Conservation (phyloP, 179 eudicot genomes). For the Silene vulgaris region DNA sequence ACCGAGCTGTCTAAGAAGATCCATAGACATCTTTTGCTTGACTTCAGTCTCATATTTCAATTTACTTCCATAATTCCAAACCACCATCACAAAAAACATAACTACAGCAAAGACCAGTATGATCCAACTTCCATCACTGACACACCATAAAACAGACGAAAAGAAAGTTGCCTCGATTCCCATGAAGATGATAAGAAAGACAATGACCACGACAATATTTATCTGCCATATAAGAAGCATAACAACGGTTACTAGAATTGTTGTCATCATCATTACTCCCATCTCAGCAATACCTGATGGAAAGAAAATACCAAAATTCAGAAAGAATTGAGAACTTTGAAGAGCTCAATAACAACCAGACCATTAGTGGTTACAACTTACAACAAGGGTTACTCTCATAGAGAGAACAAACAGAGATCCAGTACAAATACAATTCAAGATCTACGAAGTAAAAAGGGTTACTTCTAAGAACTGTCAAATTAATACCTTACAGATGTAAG, state of each 20-base stretch:
- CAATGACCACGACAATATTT: slow-evolving; percentile 60
- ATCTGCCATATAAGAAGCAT: slow-evolving; percentile 99
- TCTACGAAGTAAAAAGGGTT: too few relatives aligned
- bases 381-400: not conserved
- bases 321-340: not conserved
- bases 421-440: not conserved
- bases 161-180: slow-evolving; percentile 80
- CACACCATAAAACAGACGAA: slow-evolving; percentile 72
- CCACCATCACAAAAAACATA: slow-evolving; percentile 71
- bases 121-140: slow-evolving; percentile 97
- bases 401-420: not conserved
- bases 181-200: slow-evolving; percentile 68
- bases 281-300: slow-evolving; percentile 87
- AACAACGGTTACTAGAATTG: slow-evolving; percentile 82
- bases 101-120: slow-evolving; percentile 76
- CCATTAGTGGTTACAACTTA: not conserved
- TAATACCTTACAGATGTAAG: too few relatives aligned
- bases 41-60: slow-evolving; percentile 95
- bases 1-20: slow-evolving; percentile 75
- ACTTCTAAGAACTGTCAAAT: too few relatives aligned
- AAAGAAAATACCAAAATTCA: slow-evolving; percentile 22
- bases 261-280: slow-evolving; percentile 98
- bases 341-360: not conserved
- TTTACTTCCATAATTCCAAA: slow-evolving; percentile 98
- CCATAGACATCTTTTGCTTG: slow-evolving; percentile 79